Conservation (phyloP, 257 asterid genomes). For the Solanum appendiculatum region DNA sequence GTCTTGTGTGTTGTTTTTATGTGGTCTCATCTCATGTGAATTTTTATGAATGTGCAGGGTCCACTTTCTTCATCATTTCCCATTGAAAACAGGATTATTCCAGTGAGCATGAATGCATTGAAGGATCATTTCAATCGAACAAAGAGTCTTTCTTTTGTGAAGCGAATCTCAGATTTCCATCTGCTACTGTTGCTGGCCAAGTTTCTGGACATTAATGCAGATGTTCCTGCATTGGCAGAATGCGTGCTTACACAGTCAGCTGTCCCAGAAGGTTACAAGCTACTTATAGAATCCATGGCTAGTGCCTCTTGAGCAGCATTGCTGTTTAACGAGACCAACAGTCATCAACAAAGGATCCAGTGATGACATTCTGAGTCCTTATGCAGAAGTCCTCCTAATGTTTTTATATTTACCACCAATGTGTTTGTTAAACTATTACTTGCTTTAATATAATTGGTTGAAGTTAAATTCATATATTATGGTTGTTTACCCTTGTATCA, state of each 20-base stretch:
- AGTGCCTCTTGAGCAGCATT: constrained; percentile 14
- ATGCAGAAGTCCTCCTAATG: not conserved
- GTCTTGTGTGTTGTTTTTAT: not conserved
- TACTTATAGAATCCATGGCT: constrained; percentile 81
- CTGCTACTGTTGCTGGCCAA: constrained; percentile 65
- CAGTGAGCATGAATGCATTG: constrained; percentile 52
- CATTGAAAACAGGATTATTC: constrained; percentile 63
- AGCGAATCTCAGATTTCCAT: constrained; percentile 86
- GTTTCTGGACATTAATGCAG: constrained; percentile 64
- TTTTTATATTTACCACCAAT: not conserved
- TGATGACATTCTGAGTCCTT: not conserved
- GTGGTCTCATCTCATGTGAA: constrained; percentile 2
- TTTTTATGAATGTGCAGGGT: constrained; percentile 46
- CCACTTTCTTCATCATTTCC: constrained; percentile 81
- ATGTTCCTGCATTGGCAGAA: constrained; percentile 76
- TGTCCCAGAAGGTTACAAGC: constrained; percentile 86
- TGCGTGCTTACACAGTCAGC: constrained; percentile 55
- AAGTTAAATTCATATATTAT: not conserved
- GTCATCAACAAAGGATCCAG: not conserved
- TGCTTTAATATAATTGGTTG: not conserved
- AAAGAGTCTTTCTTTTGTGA: constrained; percentile 60
- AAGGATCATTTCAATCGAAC: constrained; percentile 66
- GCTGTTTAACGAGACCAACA: not conserved
- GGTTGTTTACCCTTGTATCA: not conserved
- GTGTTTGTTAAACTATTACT: not conserved